A percentile compares a stretch with the other conserved stretches of the same genome.
Conservation (phyloP, 768 basidiomycete genomes). For the Cystofilobasidium capitatum region DNA sequence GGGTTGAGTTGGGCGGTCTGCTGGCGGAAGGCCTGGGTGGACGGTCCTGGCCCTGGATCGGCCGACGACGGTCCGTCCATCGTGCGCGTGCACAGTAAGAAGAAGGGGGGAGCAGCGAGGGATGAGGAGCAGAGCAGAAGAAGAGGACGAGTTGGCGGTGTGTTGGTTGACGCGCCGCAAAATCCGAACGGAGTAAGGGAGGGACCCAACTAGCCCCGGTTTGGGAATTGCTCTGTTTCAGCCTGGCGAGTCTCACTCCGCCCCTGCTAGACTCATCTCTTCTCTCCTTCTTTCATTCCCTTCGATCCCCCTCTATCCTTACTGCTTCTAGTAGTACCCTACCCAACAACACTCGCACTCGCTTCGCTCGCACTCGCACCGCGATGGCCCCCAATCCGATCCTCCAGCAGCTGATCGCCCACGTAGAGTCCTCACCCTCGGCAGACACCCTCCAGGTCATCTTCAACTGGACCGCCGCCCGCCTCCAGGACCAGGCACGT, state of each 20-base stretch:
- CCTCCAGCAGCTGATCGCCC: slow-evolving; percentile 19
- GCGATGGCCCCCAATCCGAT: slow-evolving; percentile 5
- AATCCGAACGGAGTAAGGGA: no score
- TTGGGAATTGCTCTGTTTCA: no score
- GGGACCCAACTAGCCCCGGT: no score
- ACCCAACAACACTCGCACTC: background rate
- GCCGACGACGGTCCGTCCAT: background rate
- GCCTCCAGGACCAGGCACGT: slow-evolving; percentile 23
- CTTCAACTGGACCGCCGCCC: slow-evolving; percentile 23
- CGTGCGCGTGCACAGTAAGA: background rate
- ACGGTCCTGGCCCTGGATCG: background rate
- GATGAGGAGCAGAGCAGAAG: background rate
- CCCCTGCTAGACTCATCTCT: no score
- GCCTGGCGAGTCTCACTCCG: no score
- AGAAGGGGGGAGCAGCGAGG: no score
- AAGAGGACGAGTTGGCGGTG: background rate
- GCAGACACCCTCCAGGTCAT: slow-evolving; percentile 25
- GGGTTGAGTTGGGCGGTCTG: slow-evolving; percentile 5
- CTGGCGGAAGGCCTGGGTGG: background rate
- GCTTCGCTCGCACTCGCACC: background rate
- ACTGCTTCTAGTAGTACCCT: background rate
- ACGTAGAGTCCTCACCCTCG: background rate
- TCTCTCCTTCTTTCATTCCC: no score
- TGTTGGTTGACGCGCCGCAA: no score
- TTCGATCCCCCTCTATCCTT: background rate